These are phyloP conservation scores for Podila epicladia DNA, from an alignment of 192 early-diverging fungal species.

Conservation along the genomic window DNA sequence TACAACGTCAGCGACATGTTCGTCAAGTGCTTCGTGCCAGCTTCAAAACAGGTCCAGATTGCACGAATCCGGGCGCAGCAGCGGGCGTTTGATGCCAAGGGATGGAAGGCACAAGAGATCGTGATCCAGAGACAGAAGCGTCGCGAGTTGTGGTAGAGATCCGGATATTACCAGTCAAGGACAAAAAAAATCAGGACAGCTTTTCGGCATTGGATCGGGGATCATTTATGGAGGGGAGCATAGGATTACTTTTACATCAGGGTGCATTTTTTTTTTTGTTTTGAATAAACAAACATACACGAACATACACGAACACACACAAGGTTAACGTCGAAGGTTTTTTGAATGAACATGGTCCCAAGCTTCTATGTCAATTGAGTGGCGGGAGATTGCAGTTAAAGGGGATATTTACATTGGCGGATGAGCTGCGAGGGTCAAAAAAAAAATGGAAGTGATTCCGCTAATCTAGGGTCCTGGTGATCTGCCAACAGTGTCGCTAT, in stretches of 20 bases:
- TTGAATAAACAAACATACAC: too few relatives aligned
- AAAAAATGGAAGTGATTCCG: background rate
- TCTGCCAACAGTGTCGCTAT: conserved; percentile 39
- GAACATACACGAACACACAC: too few relatives aligned
- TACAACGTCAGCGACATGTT: conserved; percentile 51
- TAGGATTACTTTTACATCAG: too few relatives aligned
- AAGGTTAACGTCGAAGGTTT: too few relatives aligned
- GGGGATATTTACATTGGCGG: background rate
- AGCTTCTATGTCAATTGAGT: too few relatives aligned
- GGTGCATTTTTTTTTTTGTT: too few relatives aligned
- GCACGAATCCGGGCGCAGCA: conserved; percentile 41
- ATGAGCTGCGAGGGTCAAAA: background rate
- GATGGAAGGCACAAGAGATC: conserved; percentile 47
- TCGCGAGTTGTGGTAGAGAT: conserved; percentile 38
- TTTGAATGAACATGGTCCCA: too few relatives aligned
- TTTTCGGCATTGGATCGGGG: background rate
- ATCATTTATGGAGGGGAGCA: too few relatives aligned
- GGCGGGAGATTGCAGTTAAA: too few relatives aligned
- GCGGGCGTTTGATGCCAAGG: conserved; percentile 35
- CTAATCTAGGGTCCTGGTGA: conserved; percentile 34
- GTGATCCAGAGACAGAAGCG: conserved; percentile 48
- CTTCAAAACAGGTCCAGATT: conserved; percentile 43
- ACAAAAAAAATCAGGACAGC: background rate
- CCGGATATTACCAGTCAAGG: background rate
- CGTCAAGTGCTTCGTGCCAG: conserved; percentile 43